Percentiles rank a stretch among this genome's conserved stretches.
phyloP scores from a whole-genome alignment of 176 grass and related monocot genomes.

The Eremochloa ophiuroides region DNA sequence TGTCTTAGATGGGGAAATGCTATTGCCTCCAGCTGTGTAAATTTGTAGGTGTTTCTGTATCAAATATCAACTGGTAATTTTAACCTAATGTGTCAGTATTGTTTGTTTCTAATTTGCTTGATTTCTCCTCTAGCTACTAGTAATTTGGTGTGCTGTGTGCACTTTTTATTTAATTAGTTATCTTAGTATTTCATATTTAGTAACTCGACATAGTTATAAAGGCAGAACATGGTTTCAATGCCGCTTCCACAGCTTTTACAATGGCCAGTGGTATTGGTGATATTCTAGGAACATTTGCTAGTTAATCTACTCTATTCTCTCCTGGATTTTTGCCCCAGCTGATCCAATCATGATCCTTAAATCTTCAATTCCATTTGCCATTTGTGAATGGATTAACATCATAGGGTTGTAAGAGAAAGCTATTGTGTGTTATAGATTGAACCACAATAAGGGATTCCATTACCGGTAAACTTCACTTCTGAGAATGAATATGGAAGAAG shows the following conservation, averaged over 20 bases:
- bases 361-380: background rate
- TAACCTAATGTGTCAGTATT: slow-evolving; percentile 14
- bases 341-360: background rate
- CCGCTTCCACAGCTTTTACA: background rate
- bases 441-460: background rate
- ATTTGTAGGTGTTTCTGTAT: slow-evolving; percentile 36
- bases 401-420: background rate
- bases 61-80: slow-evolving; percentile 21
- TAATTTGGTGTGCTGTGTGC: background rate
- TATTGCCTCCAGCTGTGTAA: slow-evolving; percentile 23
- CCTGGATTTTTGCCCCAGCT: background rate
- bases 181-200: background rate
- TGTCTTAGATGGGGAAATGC: slow-evolving; percentile 24
- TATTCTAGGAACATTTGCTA: background rate
- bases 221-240: background rate
- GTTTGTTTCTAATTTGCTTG: background rate
- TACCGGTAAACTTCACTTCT: slow-evolving; percentile 1
- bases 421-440: background rate
- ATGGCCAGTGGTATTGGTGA: background rate
- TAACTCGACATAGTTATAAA: background rate
- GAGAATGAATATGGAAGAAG: background rate
- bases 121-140: background rate
- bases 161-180: background rate
- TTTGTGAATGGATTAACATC: background rate
- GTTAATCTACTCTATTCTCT: background rate